Base-by-base conservation (phyloP, 2,329 filamentous ascomycete genomes). In the Alternaria alternata region DNA sequence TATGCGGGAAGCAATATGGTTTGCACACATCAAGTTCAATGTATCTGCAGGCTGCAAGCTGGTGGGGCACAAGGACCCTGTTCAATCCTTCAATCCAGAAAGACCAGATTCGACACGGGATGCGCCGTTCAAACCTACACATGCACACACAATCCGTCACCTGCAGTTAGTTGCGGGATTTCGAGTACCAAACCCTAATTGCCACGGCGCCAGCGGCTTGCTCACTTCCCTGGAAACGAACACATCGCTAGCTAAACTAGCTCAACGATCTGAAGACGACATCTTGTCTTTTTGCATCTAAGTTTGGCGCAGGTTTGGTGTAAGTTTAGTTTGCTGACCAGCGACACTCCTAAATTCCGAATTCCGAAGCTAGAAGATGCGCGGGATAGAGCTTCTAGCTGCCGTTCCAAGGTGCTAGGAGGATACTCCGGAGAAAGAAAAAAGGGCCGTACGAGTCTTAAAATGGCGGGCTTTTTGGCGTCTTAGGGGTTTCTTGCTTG, bases 271-370 rank as follows among this genome's bases (percentile, higher is more conserved):
- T 36, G 22, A 36, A n/a, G 14, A 36, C 32, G 32, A 49, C 20
- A 38, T 49, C 5, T 46, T 49, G 30, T 36, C 30, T 49, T 49
- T 49, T 26, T 34, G 46, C 32, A 36, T 49, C 46, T 38, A 49
- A 49, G 32, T 49, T 49, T 49, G 46, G 46, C 46, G 32, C 46
- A 36, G 32, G 30, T 49, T 49, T 49, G 46, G 46, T 36, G 46
- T 49, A 49, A 24, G 20, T 38, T 49, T 38, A 49, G 32, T 32
- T 24, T 38, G 20, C 46, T 49, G 20, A 24, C 46, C 28, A 49
- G 32, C 30, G 32, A 24, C 5, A 22, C 16, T 11, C 20, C 20
- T 49, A 49, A 38, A 26, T 16, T 26, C 30, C 46, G 46, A 49
- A 7, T 16, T 24, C 20, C 20, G 30, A 49, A 24, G 46, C 46